These are phyloP conservation scores for Ambrosiella xylebori DNA, from an alignment of 2,329 filamentous ascomycete species.

Conservation along the genomic window DNA sequence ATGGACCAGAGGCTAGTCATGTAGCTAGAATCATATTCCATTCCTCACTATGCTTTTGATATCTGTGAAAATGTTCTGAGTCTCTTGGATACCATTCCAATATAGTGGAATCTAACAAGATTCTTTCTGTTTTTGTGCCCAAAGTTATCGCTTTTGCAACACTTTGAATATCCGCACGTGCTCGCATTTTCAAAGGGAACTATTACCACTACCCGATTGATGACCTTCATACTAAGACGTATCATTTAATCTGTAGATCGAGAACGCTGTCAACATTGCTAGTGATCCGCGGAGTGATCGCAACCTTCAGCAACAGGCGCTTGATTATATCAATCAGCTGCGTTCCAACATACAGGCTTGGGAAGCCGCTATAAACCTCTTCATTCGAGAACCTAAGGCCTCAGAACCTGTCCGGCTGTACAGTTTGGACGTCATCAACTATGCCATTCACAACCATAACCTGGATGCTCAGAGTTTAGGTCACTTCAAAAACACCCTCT, in stretches of 20 bases:
- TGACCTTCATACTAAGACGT: background rate
- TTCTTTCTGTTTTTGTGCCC: background rate
- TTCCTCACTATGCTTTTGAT: background rate
- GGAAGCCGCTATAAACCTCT: constrained; percentile 77
- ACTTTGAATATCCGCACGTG: background rate
- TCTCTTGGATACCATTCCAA: background rate
- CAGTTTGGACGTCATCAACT: constrained; percentile 83
- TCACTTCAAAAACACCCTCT: constrained; percentile 63
- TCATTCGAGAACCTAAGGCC: constrained; percentile 57
- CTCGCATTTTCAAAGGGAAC: background rate
- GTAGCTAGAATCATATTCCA: background rate
- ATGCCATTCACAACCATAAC: constrained; percentile 64
- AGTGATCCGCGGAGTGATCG: constrained; percentile 65
- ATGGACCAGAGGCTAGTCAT: background rate
- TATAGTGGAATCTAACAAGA: too few species aligned
- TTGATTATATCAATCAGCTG: constrained; percentile 63
- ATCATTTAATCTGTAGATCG: constrained; percentile 40
- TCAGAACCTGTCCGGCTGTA: constrained; percentile 78
- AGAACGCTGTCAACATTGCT: constrained; percentile 89
- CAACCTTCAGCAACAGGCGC: constrained; percentile 62
- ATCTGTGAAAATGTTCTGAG: background rate
- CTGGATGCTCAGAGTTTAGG: constrained; percentile 56
- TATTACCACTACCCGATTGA: background rate
- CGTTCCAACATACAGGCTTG: constrained; percentile 70
- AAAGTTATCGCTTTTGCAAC: background rate